These are phyloP conservation scores for Didymella glomerata DNA, from an alignment of 2,329 filamentous ascomycete genomes.

Conservation along the genomic window DNA sequence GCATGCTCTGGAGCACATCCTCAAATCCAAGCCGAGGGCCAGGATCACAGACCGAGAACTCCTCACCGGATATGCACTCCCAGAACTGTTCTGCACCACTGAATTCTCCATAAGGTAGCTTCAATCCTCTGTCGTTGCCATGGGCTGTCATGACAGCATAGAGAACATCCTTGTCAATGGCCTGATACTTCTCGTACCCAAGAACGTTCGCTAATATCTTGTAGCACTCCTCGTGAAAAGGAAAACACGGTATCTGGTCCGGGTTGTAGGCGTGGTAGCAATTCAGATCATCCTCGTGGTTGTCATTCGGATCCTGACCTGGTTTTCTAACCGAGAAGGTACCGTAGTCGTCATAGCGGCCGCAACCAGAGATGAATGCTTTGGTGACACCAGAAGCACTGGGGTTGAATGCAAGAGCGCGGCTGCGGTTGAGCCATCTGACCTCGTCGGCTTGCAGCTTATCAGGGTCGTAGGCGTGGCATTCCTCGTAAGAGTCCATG, in stretches of 20 bases:
- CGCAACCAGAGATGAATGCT: slow-evolving; percentile 28
- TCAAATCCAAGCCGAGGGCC: not conserved
- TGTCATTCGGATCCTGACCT: slow-evolving; percentile 25
- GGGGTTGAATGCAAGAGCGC: slow-evolving; percentile 28
- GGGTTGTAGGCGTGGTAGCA: not conserved
- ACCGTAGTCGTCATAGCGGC: slow-evolving; percentile 24
- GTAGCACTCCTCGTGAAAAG: slow-evolving; percentile 33
- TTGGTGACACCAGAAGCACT: slow-evolving; percentile 16
- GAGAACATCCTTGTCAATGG: slow-evolving; percentile 30
- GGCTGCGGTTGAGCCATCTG: slow-evolving; percentile 24
- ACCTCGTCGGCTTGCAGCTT: slow-evolving; percentile 22
- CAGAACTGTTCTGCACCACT: slow-evolving; percentile 24
- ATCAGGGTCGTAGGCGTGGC: slow-evolving; percentile 27
- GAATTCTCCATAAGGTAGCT: slow-evolving; percentile 26
- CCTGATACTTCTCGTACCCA: slow-evolving; percentile 4
- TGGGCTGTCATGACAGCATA: slow-evolving; percentile 13
- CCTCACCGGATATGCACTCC: slow-evolving; percentile 26
- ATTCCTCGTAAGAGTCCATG: slow-evolving; percentile 9
- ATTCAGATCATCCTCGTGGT: not conserved
- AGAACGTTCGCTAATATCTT: slow-evolving; percentile 24
- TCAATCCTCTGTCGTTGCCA: slow-evolving; percentile 14
- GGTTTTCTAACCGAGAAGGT: slow-evolving; percentile 3
- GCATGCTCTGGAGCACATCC: not conserved
- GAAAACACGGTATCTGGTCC: slow-evolving; percentile 13
- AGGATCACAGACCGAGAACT: slow-evolving; percentile 27